Percentiles rank a stretch among this genome's conserved stretches.
phyloP scores from a whole-genome alignment of 352 stramenopile species.

The Phytophthora sp. region DNA sequence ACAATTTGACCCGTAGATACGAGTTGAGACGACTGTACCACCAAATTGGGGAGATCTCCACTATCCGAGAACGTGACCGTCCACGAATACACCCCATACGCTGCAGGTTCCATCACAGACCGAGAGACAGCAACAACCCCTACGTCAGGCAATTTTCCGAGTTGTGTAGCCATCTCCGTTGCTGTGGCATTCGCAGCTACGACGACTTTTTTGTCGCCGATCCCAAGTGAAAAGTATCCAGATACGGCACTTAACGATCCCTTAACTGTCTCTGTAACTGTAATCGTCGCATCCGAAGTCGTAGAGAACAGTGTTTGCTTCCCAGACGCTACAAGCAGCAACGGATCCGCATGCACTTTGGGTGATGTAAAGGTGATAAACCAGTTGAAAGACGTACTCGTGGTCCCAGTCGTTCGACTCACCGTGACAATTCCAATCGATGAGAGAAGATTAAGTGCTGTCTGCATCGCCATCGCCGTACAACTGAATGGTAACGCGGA shows the following conservation, averaged over 20 bases:
- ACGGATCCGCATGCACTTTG: constrained; percentile 18
- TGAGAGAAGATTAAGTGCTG: constrained; percentile 4
- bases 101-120: neutral
- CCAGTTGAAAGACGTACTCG: constrained; percentile 26
- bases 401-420: constrained; percentile 14
- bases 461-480: constrained; percentile 9
- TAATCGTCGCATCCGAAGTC: neutral
- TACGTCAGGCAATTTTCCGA: neutral
- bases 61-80: constrained; percentile 12
- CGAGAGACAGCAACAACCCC: neutral
- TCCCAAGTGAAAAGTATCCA: neutral
- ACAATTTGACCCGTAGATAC: neutral
- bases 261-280: neutral
- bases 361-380: constrained; percentile 34
- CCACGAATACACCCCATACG: constrained; percentile 16
- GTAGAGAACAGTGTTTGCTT: constrained; percentile 20
- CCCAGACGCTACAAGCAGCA: constrained; percentile 23
- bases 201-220: neutral
- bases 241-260: constrained; percentile 2
- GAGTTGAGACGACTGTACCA: neutral
- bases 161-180: neutral
- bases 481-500: constrained; percentile 7
- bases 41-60: constrained; percentile 3
- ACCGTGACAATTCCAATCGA: constrained; percentile 18
- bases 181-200: neutral